phyloP scores from a whole-genome alignment of 371 early-diverging fungal genomes.

The Ordospora colligata region DNA sequence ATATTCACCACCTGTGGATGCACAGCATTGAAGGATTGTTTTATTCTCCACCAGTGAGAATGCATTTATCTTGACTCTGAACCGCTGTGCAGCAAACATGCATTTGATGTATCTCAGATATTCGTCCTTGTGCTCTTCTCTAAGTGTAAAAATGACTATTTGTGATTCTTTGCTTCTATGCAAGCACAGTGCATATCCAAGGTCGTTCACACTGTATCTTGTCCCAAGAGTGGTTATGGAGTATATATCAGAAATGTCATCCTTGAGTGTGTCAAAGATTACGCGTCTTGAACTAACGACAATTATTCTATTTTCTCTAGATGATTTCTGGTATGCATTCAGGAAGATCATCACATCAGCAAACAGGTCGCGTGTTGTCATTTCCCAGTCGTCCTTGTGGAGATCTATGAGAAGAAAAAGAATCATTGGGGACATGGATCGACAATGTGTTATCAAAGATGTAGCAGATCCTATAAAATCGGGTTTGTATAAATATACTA shows the following conservation, averaged over 20 bases:
- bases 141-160: constrained; percentile 41
- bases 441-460: too few relatives aligned
- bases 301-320: background rate
- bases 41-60: constrained; percentile 5
- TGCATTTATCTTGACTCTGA: constrained; percentile 25
- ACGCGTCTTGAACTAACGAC: constrained; percentile 10
- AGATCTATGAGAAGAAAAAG: constrained; percentile 37
- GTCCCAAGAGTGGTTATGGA: background rate
- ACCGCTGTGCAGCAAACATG: constrained; percentile 38
- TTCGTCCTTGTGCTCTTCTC: constrained; percentile 17
- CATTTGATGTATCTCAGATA: constrained; percentile 46
- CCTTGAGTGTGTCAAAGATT: constrained; percentile 6
- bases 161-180: background rate
- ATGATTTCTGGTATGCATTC: constrained; percentile 3
- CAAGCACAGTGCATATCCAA: constrained; percentile 43
- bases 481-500: too few relatives aligned
- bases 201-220: constrained; percentile 6
- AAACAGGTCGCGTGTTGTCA: constrained; percentile 12
- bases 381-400: constrained; percentile 16
- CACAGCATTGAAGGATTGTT: constrained; percentile 13
- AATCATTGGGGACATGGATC: constrained; percentile 43
- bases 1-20: constrained; percentile 26
- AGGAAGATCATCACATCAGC: constrained; percentile 14
- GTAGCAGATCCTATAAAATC: too few relatives aligned
- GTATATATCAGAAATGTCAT: constrained; percentile 2